Evolutionary conservation across 352 stramenopile species (phyloP).

Genomic region (Plasmopara halstedii): DNA sequence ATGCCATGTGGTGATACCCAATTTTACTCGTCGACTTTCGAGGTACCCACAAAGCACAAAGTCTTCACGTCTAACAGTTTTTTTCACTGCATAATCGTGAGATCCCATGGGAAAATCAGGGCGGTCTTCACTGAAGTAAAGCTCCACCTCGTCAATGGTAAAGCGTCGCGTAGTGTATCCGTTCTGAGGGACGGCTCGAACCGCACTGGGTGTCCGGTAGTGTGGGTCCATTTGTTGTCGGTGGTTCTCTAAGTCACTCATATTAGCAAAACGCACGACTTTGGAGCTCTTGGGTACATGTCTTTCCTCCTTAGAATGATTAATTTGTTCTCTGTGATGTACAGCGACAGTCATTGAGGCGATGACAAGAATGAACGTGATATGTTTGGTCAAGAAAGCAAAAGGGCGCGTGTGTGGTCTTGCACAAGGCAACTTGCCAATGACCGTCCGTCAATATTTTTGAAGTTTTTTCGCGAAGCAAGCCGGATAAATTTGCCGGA

Average conservation of each 20-base stretch:
- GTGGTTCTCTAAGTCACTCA: slow-evolving; percentile 27
- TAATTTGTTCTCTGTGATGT: slow-evolving; percentile 1
- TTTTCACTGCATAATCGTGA: slow-evolving; percentile 41
- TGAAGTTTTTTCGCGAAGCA: too few species aligned
- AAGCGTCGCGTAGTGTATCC: slow-evolving; percentile 38
- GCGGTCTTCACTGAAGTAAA: slow-evolving; percentile 55
- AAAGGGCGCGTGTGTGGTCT: too few species aligned
- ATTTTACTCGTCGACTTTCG: slow-evolving; percentile 32
- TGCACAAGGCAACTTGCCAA: too few species aligned
- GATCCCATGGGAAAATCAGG: slow-evolving; percentile 19
- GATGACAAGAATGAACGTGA: slow-evolving; percentile 6
- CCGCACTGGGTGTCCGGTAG: slow-evolving; percentile 33
- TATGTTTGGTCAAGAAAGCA: too few species aligned
- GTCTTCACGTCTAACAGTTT: slow-evolving; percentile 37
- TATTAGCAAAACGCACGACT: slow-evolving; percentile 46
- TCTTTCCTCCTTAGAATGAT: not conserved
- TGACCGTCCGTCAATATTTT: too few species aligned
- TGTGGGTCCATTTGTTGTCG: slow-evolving; percentile 27
- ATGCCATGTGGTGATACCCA: slow-evolving; percentile 37
- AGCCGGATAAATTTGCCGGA: too few species aligned
- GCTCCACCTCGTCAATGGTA: slow-evolving; percentile 54
- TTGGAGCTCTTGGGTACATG: slow-evolving; percentile 18
- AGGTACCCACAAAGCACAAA: slow-evolving; percentile 46
- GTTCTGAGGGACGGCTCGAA: slow-evolving; percentile 34
- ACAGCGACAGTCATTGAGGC: slow-evolving; percentile 4